These are phyloP conservation scores for Chlorella sp. DNA, from an alignment of 139 green algal species.

Conservation along the genomic window DNA sequence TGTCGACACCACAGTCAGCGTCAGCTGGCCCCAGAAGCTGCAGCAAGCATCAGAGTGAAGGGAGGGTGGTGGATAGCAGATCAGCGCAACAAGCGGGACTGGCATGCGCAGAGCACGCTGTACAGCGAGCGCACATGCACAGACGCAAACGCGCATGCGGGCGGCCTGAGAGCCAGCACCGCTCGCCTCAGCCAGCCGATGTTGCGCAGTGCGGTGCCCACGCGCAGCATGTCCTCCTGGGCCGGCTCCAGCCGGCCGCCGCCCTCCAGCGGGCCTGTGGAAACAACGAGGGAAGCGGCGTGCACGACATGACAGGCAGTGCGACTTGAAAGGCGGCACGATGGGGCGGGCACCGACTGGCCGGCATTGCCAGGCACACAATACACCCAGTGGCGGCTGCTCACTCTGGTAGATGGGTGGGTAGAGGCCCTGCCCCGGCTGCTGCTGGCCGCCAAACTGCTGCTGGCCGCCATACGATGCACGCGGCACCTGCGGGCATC, in stretches of 20 bases:
- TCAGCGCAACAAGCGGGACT: no score
- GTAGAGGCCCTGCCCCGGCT: slow-evolving; percentile 13
- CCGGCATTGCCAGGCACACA: no score
- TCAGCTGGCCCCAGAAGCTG: slow-evolving; percentile 91
- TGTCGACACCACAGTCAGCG: slow-evolving; percentile 78
- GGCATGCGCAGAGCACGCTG: no score
- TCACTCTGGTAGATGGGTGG: slow-evolving; percentile 36
- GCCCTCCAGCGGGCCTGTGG: background rate
- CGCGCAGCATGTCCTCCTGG: slow-evolving; percentile 34
- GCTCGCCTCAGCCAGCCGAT: slow-evolving; percentile 58
- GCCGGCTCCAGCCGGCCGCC: slow-evolving; percentile 1
- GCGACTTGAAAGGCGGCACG: no score
- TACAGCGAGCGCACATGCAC: no score
- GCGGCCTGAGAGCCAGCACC: background rate
- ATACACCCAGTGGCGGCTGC: no score
- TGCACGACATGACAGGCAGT: no score
- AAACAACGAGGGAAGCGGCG: no score
- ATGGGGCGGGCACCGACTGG: no score
- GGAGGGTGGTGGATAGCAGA: no score
- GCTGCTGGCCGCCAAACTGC: background rate
- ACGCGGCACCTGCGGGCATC: background rate
- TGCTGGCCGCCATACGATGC: background rate
- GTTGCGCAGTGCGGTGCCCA: slow-evolving; percentile 51
- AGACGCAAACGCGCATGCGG: no score
- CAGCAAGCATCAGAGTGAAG: background rate